A percentile compares a stretch with the other conserved stretches of the same genome.
These are phyloP conservation scores for Stemphylium beticola DNA, from an alignment of 2,329 filamentous ascomycete species.

Conservation along the genomic window DNA sequence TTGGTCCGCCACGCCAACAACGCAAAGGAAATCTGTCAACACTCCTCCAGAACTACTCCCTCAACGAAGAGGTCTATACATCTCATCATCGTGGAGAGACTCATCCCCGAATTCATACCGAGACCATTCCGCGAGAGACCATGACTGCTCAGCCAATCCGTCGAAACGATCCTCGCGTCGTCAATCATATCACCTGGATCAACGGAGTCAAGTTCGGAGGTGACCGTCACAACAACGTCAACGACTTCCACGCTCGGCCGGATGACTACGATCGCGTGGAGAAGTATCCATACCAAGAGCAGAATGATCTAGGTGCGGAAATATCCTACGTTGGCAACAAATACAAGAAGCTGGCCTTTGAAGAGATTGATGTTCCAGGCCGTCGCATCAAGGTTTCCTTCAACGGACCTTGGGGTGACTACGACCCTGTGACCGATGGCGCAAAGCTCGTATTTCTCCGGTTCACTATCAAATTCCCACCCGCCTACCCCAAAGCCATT, in stretches of 20 bases:
- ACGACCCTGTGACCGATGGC: slow-evolving; percentile 30
- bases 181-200: slow-evolving; percentile 69
- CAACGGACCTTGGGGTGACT: slow-evolving; percentile 65
- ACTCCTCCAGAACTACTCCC: slow-evolving; percentile 31
- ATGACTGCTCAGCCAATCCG: slow-evolving; percentile 59
- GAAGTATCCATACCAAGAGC: slow-evolving; percentile 52
- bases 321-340: slow-evolving; percentile 66
- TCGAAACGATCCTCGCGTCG: slow-evolving; percentile 56
- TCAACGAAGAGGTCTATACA: slow-evolving; percentile 19
- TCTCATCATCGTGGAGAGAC: slow-evolving; percentile 13
- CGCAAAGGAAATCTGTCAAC: slow-evolving; percentile 36
- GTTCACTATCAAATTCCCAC: slow-evolving; percentile 64
- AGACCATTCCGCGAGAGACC: slow-evolving; percentile 42
- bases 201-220: slow-evolving; percentile 66
- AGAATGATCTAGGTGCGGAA: slow-evolving; percentile 60
- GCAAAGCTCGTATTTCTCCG: slow-evolving; percentile 61
- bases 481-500: slow-evolving; percentile 61
- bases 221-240: slow-evolving; percentile 41
- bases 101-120: slow-evolving; percentile 9
- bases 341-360: slow-evolving; percentile 66
- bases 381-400: slow-evolving; percentile 63
- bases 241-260: slow-evolving; percentile 25
- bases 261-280: slow-evolving; percentile 20
- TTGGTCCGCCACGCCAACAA: slow-evolving; percentile 25
- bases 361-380: slow-evolving; percentile 62